Evolutionary conservation across 768 basidiomycete species (phyloP).

Genomic region (Rhizopogon vinicolor): DNA sequence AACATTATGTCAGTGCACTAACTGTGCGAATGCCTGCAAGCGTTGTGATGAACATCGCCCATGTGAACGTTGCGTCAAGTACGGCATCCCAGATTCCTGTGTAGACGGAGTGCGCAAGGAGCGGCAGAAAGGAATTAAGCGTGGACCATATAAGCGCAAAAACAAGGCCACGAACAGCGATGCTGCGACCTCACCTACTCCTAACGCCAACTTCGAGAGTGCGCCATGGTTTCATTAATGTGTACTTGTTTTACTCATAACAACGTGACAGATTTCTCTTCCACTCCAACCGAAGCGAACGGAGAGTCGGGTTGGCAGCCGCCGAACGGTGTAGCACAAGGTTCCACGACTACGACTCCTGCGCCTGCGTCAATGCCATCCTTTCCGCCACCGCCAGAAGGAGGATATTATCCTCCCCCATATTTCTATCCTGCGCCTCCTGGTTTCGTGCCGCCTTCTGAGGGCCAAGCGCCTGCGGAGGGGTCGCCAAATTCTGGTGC

Average conservation of each 20-base stretch:
- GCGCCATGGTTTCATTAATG: not conserved
- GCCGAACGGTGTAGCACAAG: constrained; percentile 15
- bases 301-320: constrained; percentile 32
- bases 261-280: constrained; percentile 13
- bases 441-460: constrained; percentile 35
- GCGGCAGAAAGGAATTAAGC: constrained; percentile 56
- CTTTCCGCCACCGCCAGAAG: constrained; percentile 34
- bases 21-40: constrained; percentile 54
- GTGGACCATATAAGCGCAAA: constrained; percentile 56
- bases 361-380: constrained; percentile 18
- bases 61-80: constrained; percentile 61
- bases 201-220: not conserved
- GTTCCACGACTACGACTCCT: constrained; percentile 10
- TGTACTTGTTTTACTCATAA: not conserved
- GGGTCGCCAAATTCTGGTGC: constrained; percentile 23
- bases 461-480: constrained; percentile 30
- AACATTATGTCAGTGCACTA: constrained; percentile 40
- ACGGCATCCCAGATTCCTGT: constrained; percentile 54
- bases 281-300: constrained; percentile 3
- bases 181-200: constrained; percentile 16
- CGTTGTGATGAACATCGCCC: constrained; percentile 56
- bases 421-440: constrained; percentile 37
- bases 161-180: constrained; percentile 25
- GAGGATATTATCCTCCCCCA: constrained; percentile 31
- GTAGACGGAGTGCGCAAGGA: constrained; percentile 60